Evolutionary conservation across 2,329 filamentous ascomycete genomes (phyloP).

Genomic region (Cladosporium velox): DNA sequence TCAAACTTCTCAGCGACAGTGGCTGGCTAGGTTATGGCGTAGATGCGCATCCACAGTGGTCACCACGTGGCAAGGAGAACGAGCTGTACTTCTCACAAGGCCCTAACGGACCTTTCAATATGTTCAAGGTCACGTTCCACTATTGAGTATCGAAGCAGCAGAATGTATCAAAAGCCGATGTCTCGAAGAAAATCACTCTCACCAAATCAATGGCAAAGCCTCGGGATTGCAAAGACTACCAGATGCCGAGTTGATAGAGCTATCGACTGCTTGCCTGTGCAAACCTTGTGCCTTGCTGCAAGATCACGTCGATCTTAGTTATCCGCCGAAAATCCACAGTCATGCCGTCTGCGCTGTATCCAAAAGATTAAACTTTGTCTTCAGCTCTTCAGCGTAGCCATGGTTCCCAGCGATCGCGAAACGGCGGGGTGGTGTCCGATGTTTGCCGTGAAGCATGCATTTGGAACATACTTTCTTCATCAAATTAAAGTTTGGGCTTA

Average conservation of each 20-base stretch:
- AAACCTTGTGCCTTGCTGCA: background rate
- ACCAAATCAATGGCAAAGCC: background rate
- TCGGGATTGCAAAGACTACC: background rate
- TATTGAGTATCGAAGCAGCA: background rate
- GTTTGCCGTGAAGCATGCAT: background rate
- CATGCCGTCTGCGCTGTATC: background rate
- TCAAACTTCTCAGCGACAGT: background rate
- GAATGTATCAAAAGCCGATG: background rate
- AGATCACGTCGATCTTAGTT: background rate
- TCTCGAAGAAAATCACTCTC: background rate
- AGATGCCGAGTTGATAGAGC: background rate
- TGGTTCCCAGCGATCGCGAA: background rate
- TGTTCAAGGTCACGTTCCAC: constrained; percentile 3
- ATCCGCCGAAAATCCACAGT: background rate
- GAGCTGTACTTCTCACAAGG: constrained; percentile 1
- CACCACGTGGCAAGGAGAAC: background rate
- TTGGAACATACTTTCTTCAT: background rate
- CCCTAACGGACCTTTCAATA: background rate
- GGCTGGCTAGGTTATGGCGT: background rate
- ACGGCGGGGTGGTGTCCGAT: background rate
- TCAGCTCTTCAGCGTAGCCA: background rate
- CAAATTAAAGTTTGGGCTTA: background rate
- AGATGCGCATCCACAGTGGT: background rate
- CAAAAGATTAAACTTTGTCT: background rate
- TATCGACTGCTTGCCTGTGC: background rate